Evolutionary conservation across 2,329 filamentous ascomycete genomes (phyloP).

Genomic region (Colletotrichum sp.): DNA sequence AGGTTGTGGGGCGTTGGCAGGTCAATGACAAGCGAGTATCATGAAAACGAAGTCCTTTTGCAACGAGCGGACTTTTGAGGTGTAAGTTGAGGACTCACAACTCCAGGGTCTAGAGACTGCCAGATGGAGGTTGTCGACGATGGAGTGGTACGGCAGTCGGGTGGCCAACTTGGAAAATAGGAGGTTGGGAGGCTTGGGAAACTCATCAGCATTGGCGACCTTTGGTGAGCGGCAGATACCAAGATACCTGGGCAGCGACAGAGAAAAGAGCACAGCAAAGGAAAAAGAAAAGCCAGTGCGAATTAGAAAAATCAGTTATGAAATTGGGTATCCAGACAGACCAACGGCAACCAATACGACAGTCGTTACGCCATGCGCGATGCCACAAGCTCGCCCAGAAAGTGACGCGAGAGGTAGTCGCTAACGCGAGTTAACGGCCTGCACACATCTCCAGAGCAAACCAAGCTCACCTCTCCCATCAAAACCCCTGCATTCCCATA

Average conservation of each 20-base stretch:
- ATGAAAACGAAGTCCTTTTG: not conserved
- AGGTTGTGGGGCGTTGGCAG: not conserved
- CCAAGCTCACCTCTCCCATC: constrained; percentile 7
- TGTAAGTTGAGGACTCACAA: not conserved
- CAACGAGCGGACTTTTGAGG: not conserved
- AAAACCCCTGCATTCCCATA: constrained; percentile 19
- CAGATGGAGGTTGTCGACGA: not conserved
- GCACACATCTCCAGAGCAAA: constrained; percentile 18
- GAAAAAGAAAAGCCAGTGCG: not conserved
- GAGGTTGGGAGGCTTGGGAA: constrained; percentile 21
- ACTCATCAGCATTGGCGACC: constrained; percentile 15
- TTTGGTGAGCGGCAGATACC: constrained; percentile 24
- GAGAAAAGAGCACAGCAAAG: not conserved
- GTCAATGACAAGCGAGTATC: not conserved
- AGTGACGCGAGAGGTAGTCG: constrained; percentile 5
- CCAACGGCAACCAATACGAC: not conserved
- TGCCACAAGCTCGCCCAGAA: not conserved
- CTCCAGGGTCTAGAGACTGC: not conserved
- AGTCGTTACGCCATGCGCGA: not conserved
- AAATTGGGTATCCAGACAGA: constrained; percentile 13
- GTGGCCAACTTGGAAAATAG: constrained; percentile 21
- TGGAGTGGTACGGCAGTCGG: constrained; percentile 14
- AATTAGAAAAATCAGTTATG: not conserved
- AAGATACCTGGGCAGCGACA: constrained; percentile 9
- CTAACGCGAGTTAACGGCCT: constrained; percentile 30